Percentiles rank a stretch among this genome's conserved stretches.
phyloP scores from a whole-genome alignment of 768 basidiomycete species.

The Trametes gibbosa region DNA sequence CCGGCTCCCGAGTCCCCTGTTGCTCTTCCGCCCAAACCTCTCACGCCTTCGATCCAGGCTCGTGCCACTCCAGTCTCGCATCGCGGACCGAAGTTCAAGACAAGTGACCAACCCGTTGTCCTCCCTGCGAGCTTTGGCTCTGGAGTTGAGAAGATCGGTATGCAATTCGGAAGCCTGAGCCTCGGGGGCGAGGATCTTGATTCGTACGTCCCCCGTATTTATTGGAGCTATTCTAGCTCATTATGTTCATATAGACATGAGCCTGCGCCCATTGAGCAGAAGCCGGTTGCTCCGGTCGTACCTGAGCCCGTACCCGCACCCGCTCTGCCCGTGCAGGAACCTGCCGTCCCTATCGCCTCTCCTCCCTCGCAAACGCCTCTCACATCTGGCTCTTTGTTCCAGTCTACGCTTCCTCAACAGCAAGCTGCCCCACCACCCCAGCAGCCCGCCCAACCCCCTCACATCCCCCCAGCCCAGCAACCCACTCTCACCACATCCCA shows the following conservation, averaged over 20 bases:
- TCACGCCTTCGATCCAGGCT: constrained; percentile 43
- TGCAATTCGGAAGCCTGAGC: constrained; percentile 87
- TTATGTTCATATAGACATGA: constrained; percentile 29
- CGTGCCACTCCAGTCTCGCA: constrained; percentile 54
- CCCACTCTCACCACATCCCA: constrained; percentile 22
- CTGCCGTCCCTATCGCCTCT: constrained; percentile 18
- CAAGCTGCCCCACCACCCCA: constrained; percentile 28
- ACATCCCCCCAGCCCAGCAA: constrained; percentile 19
- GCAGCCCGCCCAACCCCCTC: constrained; percentile 31
- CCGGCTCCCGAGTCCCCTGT: constrained; percentile 29
- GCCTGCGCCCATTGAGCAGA: constrained; percentile 22
- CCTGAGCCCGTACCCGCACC: constrained; percentile 23
- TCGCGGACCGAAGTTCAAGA: constrained; percentile 65
- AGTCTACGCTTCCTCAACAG: constrained; percentile 13
- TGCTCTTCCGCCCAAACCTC: constrained; percentile 33
- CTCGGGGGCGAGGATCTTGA: constrained; percentile 66
- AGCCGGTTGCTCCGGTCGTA: constrained; percentile 29
- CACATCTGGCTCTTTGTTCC: constrained; percentile 22
- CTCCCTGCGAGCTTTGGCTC: constrained; percentile 68
- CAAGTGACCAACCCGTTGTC: constrained; percentile 74
- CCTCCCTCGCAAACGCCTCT: constrained; percentile 36
- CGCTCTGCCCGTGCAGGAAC: constrained; percentile 14
- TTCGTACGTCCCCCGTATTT: constrained; percentile 39
- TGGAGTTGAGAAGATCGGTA: constrained; percentile 74
- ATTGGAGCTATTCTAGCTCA: not conserved